Percentiles rank a stretch among this genome's conserved stretches.
Conservation (phyloP, 2,329 filamentous ascomycete genomes). For the Aspergillus bombycis region DNA sequence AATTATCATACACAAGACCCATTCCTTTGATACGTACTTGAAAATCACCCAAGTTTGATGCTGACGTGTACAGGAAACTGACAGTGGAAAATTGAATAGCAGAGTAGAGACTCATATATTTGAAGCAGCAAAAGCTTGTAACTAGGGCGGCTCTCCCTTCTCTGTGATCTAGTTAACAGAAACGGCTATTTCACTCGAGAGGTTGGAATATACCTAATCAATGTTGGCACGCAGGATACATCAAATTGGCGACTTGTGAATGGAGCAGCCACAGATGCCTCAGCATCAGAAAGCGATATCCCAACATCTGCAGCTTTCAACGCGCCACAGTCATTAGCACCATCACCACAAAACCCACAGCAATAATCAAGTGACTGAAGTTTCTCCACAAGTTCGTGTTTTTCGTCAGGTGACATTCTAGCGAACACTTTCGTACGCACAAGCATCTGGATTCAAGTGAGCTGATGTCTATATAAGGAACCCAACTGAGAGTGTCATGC, state of each 20-base stretch:
- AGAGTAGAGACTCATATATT: constrained; percentile 98
- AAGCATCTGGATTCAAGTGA: constrained; percentile 66
- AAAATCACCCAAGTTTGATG: constrained; percentile 94
- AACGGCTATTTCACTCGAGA: not conserved
- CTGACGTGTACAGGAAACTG: constrained; percentile 91
- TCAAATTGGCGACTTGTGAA: constrained; percentile 96
- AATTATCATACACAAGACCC: not conserved
- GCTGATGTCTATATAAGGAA: not conserved
- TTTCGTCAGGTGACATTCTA: constrained; percentile 98
- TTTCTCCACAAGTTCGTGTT: constrained; percentile 96
- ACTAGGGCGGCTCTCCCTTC: constrained; percentile 93
- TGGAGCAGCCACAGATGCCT: constrained; percentile 96
- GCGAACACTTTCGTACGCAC: constrained; percentile 91
- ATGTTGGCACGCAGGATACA: constrained; percentile 89
- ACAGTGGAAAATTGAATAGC: constrained; percentile 99
- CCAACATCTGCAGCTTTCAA: constrained; percentile 97
- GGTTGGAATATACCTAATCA: constrained; percentile 67
- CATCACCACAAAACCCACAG: constrained; percentile 94
- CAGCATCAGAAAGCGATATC: constrained; percentile 94
- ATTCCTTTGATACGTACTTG: constrained; percentile 57
- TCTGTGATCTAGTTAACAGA: constrained; percentile 47
- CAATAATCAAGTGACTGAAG: constrained; percentile 95
- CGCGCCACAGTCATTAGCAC: constrained; percentile 95
- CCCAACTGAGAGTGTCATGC: not conserved
- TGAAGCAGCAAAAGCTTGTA: constrained; percentile 99